phyloP scores from a whole-genome alignment of 495 filamentous ascomycete species.

The Staphylotrichum longicolle region DNA sequence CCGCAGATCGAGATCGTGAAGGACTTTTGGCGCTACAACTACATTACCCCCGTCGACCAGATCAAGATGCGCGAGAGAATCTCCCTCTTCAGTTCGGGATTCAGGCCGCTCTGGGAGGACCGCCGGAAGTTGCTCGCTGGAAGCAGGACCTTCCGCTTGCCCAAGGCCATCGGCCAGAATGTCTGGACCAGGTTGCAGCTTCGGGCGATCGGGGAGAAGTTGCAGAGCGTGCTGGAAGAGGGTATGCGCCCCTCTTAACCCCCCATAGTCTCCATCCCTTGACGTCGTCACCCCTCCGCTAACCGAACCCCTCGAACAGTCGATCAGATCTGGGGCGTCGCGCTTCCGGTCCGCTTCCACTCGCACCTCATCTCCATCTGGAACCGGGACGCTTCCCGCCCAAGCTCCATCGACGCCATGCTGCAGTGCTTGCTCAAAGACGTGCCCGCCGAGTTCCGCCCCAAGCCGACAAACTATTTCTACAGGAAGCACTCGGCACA shows the following conservation, averaged over 20 bases:
- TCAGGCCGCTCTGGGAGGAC: constrained; percentile 89
- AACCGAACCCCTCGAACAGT: constrained; percentile 40
- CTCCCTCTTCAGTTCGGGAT: constrained; percentile 84
- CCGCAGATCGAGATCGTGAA: constrained; percentile 70
- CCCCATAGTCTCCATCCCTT: constrained; percentile 1
- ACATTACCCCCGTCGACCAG: constrained; percentile 76
- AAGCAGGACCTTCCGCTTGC: constrained; percentile 83
- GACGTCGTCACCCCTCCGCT: neutral
- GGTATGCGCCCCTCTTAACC: constrained; percentile 40
- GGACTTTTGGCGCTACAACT: constrained; percentile 85
- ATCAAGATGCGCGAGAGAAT: constrained; percentile 78
- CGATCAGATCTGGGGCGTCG: constrained; percentile 78
- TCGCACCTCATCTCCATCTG: constrained; percentile 79
- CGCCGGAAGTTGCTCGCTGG: constrained; percentile 76
- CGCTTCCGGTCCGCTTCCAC: constrained; percentile 69
- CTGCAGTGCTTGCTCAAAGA: constrained; percentile 65
- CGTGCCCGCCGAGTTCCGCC: constrained; percentile 63
- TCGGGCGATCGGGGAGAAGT: constrained; percentile 79
- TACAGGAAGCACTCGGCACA: constrained; percentile 60
- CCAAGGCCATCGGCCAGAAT: constrained; percentile 65
- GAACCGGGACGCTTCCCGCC: constrained; percentile 76
- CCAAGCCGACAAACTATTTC: constrained; percentile 69
- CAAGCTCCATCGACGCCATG: constrained; percentile 69
- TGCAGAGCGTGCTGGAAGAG: constrained; percentile 71
- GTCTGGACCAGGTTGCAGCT: constrained; percentile 80